Base-by-base conservation (phyloP, 2,329 filamentous ascomycete species). In the Didymella glomerata region DNA sequence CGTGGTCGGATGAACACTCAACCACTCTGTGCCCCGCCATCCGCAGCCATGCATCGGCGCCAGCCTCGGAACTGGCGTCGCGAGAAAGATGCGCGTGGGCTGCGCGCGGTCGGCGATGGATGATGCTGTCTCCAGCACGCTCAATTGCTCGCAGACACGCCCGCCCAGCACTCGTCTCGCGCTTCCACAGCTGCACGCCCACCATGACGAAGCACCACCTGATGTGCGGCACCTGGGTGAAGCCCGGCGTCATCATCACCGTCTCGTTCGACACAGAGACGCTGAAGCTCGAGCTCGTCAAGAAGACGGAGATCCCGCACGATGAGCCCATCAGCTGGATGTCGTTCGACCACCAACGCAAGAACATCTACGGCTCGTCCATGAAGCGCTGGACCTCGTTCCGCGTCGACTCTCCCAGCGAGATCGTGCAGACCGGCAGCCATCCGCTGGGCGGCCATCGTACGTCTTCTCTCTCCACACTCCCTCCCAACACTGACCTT, bases 341-440 rank as follows among this genome's bases (percentile, higher is more conserved):
- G 90, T 89, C 91, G 16, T 94, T 96, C 72, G 90, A 92, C 76
- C 91, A 96, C 78, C 81, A 85, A 62, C 90, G 89, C 72, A 94
- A 92, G 78, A 90, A 90, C 75, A 89, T 96, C 61, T 96, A 96
- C 77, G 92, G 92, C 70, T 89, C 92, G 3, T 91, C 91, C 61
- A 95, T 95, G 91, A 96, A 96, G 83, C 94, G 93, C 76, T 96
- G 92, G 91, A 89, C 89, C 48, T 93, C 90, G 75, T 94, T 91
- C 77, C 82, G 87, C 45, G 90, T 96, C 70, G 86, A 88, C 69
- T 89, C 86, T 67, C 90, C 92, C 2, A 88, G 86, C 2, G 86
- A 92, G 48, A 95, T 96, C 65, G 79, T 87, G 46, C 92, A 95
- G 67, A 85, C 75, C 83, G 83, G 44, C 92, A 92, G 14, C 88